Evolutionary conservation across 1,284 basidiomycete species (phyloP), one percentile per base, ranked within the genome.

Genomic region (Microbotryum saponariae): DNA sequence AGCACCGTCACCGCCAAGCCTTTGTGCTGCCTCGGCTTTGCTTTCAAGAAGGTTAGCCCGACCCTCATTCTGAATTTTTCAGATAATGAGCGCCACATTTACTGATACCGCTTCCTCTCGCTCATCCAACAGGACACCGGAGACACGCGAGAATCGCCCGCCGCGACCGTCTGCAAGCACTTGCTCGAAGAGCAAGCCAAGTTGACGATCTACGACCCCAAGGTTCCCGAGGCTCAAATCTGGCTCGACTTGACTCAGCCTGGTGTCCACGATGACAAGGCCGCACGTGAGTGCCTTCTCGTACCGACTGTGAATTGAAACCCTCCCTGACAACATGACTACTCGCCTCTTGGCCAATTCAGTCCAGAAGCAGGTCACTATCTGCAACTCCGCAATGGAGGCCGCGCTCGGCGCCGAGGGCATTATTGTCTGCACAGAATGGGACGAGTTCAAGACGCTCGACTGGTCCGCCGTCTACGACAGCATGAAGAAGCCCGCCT

Each of bases 1-100:
- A 97, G 94, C 78, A 97, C 94, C 46, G 92, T 94, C 75, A 94
- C 91, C 18, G 85, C 85, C 78, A 93, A 98, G 89, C 86, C 86
- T 74, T 92, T 99, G 72, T 90, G 94, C 51, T 87, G 98, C 51
- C 86, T 99, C 55, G 96, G 94, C 21, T 96, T 94, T 74, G 70
- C 73, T 18, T 71, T 74, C 72, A 73, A 73, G 66, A 72, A 72
- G 64, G 60, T 58, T 5, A 21, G 37, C 18, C 7, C 42, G 9
- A 14, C 27, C 23, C 31, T 45, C 5, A 29, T 49, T 6, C 7
- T 16, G 12, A 29, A n/a, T 14, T 3, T 12, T 3, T 33, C 21
- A 20, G 29, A 10, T 44, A 21, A 31, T 51, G 3, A 16, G 33
- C 12, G 27, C 27, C 5, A 29, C n/a, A 29, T 51, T 23, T 42